Percentiles rank a stretch among this genome's conserved stretches.
Evolutionary conservation across 148 eudicot genomes (phyloP).

Genomic region (Bassia scoparia): DNA sequence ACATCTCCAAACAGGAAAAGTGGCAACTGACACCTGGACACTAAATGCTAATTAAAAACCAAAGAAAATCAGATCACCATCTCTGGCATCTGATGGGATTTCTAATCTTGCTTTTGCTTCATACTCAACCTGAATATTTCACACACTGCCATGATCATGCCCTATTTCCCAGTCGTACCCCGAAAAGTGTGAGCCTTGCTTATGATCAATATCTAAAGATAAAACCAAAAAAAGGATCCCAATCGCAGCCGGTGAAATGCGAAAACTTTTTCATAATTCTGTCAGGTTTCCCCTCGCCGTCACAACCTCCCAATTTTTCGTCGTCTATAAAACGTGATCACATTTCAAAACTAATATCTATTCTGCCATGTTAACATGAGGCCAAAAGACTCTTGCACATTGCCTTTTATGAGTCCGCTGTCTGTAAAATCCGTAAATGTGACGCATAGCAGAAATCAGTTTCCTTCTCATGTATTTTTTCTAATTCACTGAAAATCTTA

Average conservation of each 20-base stretch:
- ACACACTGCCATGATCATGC: conserved; percentile 91
- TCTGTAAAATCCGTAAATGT: no score
- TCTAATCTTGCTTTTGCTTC: conserved; percentile 79
- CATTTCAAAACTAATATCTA: no score
- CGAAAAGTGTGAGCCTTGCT: conserved; percentile 90
- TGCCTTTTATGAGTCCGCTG: not conserved
- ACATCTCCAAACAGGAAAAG: not conserved
- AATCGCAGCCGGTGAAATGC: no score
- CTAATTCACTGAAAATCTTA: no score
- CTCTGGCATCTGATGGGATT: conserved; percentile 94
- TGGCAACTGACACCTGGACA: not conserved
- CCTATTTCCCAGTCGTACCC: no score
- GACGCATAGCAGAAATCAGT: not conserved
- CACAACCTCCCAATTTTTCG: no score
- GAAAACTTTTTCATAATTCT: not conserved
- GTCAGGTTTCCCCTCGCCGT: not conserved
- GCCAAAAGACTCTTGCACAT: not conserved
- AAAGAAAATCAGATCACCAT: conserved; percentile 42
- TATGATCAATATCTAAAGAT: conserved; percentile 40
- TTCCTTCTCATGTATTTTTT: not conserved
- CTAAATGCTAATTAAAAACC: not conserved
- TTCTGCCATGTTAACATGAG: no score
- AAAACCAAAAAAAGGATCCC: no score
- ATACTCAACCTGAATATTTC: conserved; percentile 86
- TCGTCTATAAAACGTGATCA: no score